phyloP scores from a whole-genome alignment of 768 basidiomycete species.

The Xanthoconium stramineum region DNA sequence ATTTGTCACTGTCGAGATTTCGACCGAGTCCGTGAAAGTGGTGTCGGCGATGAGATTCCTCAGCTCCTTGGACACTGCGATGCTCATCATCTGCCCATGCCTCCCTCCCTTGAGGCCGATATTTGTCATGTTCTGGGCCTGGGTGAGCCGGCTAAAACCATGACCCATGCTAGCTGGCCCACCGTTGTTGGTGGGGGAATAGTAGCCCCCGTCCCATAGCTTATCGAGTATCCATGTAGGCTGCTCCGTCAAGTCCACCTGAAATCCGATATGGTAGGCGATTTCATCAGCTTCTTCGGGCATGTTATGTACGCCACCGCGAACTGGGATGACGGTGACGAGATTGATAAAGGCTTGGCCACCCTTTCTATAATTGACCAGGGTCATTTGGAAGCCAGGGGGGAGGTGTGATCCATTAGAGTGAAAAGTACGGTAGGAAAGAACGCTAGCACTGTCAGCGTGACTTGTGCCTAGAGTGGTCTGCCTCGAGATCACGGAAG shows the following conservation, averaged over 20 bases:
- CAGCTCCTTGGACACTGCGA: slow-evolving; percentile 52
- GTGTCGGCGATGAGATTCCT: slow-evolving; percentile 46
- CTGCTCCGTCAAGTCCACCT: slow-evolving; percentile 88
- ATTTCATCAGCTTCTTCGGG: slow-evolving; percentile 64
- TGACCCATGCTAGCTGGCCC: neutral
- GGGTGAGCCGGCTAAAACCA: slow-evolving; percentile 11
- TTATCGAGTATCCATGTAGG: slow-evolving; percentile 80
- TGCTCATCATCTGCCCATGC: slow-evolving; percentile 26
- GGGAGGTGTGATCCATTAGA: slow-evolving; percentile 1
- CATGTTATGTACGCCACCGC: slow-evolving; percentile 49
- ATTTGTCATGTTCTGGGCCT: slow-evolving; percentile 19
- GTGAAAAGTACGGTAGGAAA: neutral
- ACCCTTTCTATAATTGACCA: slow-evolving; percentile 87
- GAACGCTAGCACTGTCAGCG: neutral
- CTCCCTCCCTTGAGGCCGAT: slow-evolving; percentile 22
- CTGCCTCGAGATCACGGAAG: slow-evolving; percentile 17
- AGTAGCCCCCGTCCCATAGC: slow-evolving; percentile 71
- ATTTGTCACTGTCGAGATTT: slow-evolving; percentile 41
- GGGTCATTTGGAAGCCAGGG: slow-evolving; percentile 53
- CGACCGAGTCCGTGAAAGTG: slow-evolving; percentile 46
- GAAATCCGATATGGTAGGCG: slow-evolving; percentile 91
- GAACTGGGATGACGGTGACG: slow-evolving; percentile 85
- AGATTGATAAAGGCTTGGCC: slow-evolving; percentile 89
- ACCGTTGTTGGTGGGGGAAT: slow-evolving; percentile 39
- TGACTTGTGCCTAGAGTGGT: neutral